Evolutionary conservation across 257 asterid species (phyloP).

Genomic region (Coffea canephora): DNA sequence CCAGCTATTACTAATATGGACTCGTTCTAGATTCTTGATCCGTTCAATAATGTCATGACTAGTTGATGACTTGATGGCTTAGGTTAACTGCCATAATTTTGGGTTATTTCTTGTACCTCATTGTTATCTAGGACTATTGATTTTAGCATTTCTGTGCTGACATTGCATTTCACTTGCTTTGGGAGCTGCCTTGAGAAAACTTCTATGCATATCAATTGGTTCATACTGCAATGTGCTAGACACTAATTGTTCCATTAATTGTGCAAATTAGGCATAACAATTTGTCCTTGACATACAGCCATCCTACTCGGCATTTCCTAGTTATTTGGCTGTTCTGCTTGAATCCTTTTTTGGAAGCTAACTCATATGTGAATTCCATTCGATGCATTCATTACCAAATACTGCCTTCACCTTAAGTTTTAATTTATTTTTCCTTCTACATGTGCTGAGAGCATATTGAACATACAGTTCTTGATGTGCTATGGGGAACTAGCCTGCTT

Average conservation of each 20-base stretch:
- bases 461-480: not conserved
- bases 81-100: not conserved
- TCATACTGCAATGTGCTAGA: not conserved
- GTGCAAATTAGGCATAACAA: not conserved
- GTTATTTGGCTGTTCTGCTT: not conserved
- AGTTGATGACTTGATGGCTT: not conserved
- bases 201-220: not conserved
- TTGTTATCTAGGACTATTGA: not conserved
- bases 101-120: not conserved
- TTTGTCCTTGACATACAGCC: not conserved
- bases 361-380: not conserved
- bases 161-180: not conserved
- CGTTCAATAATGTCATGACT: not conserved
- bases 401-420: not conserved
- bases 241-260: not conserved
- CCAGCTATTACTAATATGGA: conserved; percentile 6
- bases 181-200: not conserved
- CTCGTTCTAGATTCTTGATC: not conserved
- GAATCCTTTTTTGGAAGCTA: not conserved
- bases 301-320: not conserved
- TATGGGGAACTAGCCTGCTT: not conserved
- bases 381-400: not conserved
- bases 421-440: not conserved
- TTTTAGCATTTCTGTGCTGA: not conserved
- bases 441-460: not conserved